Evolutionary conservation across 352 stramenopile genomes (phyloP).

Genomic region (Thalassiosira ordinaria): DNA sequence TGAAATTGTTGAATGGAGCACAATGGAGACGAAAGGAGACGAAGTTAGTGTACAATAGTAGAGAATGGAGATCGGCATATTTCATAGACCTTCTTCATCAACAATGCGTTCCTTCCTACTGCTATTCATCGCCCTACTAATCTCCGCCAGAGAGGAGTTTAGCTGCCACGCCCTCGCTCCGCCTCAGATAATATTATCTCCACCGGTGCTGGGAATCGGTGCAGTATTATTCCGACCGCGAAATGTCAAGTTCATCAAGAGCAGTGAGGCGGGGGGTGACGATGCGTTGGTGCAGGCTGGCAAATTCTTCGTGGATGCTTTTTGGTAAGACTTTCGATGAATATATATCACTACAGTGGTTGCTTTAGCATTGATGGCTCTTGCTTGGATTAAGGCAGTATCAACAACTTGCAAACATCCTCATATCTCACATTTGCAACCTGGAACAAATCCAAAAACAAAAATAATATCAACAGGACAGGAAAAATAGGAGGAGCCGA

Average conservation of each 20-base stretch:
- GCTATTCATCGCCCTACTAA: background rate
- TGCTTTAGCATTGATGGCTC: too few relatives aligned
- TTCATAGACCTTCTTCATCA: too few relatives aligned
- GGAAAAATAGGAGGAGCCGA: slow-evolving; percentile 58
- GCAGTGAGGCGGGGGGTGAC: slow-evolving; percentile 7
- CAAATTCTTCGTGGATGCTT: slow-evolving; percentile 80
- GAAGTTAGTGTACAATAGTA: too few relatives aligned
- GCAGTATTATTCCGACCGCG: slow-evolving; percentile 61
- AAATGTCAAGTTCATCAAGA: slow-evolving; percentile 53
- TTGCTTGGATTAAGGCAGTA: too few relatives aligned
- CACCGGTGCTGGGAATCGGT: slow-evolving; percentile 54
- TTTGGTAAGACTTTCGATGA: slow-evolving; percentile 57
- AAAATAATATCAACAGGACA: slow-evolving; percentile 11
- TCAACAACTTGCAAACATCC: too few relatives aligned
- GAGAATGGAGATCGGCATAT: too few relatives aligned
- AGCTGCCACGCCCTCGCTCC: background rate
- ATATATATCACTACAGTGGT: too few relatives aligned
- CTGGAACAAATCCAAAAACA: background rate
- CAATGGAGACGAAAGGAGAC: too few relatives aligned
- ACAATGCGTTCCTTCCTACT: background rate
- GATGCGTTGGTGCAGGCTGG: slow-evolving; percentile 45
- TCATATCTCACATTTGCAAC: too few relatives aligned
- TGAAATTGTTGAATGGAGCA: too few relatives aligned
- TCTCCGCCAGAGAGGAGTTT: background rate
- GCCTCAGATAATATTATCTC: background rate